Evolutionary conservation across 2,329 filamentous ascomycete genomes (phyloP).

Genomic region (Hirsutella rhossiliensis): DNA sequence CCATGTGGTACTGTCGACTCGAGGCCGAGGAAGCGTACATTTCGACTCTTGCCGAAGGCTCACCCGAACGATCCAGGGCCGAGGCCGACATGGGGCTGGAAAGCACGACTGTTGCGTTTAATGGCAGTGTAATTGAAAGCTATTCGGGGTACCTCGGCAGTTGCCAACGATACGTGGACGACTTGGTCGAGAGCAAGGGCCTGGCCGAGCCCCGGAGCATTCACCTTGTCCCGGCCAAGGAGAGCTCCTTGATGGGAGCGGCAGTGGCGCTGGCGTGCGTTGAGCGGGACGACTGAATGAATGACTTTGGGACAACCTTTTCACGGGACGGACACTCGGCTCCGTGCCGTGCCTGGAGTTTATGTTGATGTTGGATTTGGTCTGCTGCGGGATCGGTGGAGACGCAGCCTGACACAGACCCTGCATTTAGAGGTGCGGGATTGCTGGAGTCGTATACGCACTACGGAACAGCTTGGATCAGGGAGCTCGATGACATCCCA

Average conservation of each 20-base stretch:
- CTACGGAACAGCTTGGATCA: too few species aligned
- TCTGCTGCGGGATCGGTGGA: too few species aligned
- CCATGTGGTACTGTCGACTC: constrained; percentile 44
- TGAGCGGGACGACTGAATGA: constrained; percentile 7
- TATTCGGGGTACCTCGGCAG: constrained; percentile 55
- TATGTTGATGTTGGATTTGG: too few species aligned
- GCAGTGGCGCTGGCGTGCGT: constrained; percentile 53
- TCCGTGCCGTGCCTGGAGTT: too few species aligned
- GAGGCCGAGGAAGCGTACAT: constrained; percentile 29
- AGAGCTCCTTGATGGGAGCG: constrained; percentile 65
- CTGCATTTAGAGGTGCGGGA: too few species aligned
- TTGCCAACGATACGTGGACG: constrained; percentile 53
- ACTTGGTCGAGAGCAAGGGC: constrained; percentile 31
- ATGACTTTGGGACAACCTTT: neutral
- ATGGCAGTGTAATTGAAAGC: constrained; percentile 68
- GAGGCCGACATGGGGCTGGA: constrained; percentile 36
- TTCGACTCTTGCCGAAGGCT: constrained; percentile 15
- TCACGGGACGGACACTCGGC: neutral
- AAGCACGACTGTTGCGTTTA: constrained; percentile 58
- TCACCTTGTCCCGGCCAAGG: constrained; percentile 54
- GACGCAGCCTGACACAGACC: too few species aligned
- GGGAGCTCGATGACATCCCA: too few species aligned
- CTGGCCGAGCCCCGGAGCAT: constrained; percentile 31
- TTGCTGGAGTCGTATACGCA: too few species aligned
- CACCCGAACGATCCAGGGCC: constrained; percentile 27